Base-by-base conservation (phyloP, 2,329 filamentous ascomycete species). In the Corniculantispora saksenae region DNA sequence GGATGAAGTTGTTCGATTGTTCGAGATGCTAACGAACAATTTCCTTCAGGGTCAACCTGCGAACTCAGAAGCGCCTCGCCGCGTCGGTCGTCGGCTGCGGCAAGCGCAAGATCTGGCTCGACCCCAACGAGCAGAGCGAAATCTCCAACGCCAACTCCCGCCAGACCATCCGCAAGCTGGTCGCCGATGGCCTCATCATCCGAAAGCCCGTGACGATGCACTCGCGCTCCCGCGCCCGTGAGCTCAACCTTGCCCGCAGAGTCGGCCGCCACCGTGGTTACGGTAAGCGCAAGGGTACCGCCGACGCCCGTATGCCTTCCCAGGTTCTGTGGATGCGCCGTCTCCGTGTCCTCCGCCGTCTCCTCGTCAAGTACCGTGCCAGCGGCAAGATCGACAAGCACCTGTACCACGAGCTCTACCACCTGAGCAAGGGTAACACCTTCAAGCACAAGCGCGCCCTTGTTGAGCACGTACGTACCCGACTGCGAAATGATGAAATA, bases 381-480 rank as follows among this genome's bases (percentile, higher is more conserved):
- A 92, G 91, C 79, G 96, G 96, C 84, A 99, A 99, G 92, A 99
- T 99, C 82, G 95, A 99, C 88, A 99, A 99, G 91, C 95, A 99
- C 89, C 93, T 99, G 70, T 99, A 99, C 90, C 95, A 99, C 90
- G 94, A 98, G 87, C 93, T 99, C 75, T 99, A 99, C 90, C 95
- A 97, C 85, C 87, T 97, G 82, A 95, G 92, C 91, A 99, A 99
- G 94, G 96, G 95, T 96, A 99, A 99, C 91, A 94, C 95, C 83
- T 99, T 99, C 92, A 99, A 99, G 94, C 95, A 99, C 93, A 99
- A 98, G 94, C 91, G 95, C 85, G 95, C 94, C 80, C 91, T 99
- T 78, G 93, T 99, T 82, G 95, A 99, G 90, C 95, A 99, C 88
- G 95, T 99, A 96, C 80, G 95, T 93, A 57, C 62, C 62, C 35